These are phyloP conservation scores for Pyricularia grisea DNA, from an alignment of 2,329 filamentous ascomycete species.

Conservation along the genomic window DNA sequence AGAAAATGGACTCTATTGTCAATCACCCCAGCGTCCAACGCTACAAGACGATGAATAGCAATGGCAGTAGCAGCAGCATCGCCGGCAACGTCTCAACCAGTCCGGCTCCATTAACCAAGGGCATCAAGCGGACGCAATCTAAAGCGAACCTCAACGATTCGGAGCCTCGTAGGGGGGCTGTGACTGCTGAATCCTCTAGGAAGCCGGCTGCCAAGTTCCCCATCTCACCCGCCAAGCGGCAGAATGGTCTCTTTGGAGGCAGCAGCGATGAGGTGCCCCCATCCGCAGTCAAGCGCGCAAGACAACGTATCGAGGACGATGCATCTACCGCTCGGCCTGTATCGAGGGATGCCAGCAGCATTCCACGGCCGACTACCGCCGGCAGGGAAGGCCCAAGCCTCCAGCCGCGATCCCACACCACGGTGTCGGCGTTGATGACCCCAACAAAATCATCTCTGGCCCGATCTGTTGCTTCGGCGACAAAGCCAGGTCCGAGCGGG, in stretches of 20 bases:
- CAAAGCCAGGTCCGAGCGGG: conserved; percentile 37
- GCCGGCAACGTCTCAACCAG: neutral
- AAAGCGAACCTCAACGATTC: conserved; percentile 56
- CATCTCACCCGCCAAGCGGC: conserved; percentile 19
- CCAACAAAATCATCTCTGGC: conserved; percentile 70
- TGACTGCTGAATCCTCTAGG: conserved; percentile 17
- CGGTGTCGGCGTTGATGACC: conserved; percentile 46
- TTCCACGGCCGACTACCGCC: conserved; percentile 38
- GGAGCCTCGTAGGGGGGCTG: conserved; percentile 17
- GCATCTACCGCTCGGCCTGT: conserved; percentile 53
- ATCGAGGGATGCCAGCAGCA: conserved; percentile 39
- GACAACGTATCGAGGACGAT: conserved; percentile 59
- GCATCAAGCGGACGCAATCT: conserved; percentile 43
- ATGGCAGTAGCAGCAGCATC: neutral
- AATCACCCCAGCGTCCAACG: conserved; percentile 65
- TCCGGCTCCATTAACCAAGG: conserved; percentile 7
- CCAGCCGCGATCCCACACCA: conserved; percentile 34
- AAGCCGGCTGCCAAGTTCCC: conserved; percentile 13
- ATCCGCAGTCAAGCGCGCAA: conserved; percentile 59
- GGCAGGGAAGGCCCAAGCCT: conserved; percentile 26
- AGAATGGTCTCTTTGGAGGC: conserved; percentile 13
- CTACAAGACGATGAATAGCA: conserved; percentile 8
- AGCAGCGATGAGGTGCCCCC: conserved; percentile 18
- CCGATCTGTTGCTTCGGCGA: conserved; percentile 38
- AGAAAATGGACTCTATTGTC: conserved; percentile 96